Evolutionary conservation across 139 green algal genomes (phyloP), one percentile per base, ranked within the genome.

Genomic region (Desmodesmus armatus): DNA sequence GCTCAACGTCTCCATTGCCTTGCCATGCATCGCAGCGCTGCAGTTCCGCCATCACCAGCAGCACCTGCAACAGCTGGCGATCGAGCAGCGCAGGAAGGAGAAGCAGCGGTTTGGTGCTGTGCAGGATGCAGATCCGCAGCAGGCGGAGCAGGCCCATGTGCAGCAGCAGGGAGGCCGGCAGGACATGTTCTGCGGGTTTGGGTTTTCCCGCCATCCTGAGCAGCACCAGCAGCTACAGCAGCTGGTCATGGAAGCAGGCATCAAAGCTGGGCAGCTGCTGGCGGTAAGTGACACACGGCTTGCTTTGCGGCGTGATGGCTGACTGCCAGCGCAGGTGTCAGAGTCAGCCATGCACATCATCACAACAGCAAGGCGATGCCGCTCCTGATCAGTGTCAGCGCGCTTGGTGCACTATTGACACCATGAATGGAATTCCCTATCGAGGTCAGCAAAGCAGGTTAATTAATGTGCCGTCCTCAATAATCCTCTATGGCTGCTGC

Each of bases 11-110:
- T 62, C 62, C 6, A 31, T 43, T 5, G 77, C 39, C 62, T 5
- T 84, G 35, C 62, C 78, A 17, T 76, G 78, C 67, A 27, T 76
- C 0, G 78, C 78, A 53, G 78, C 78, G 35, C 27, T n/a, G 5
- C 76, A 76, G 19, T 75, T n/a, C 25, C 7, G 19, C 7, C 76
- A 62, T 37, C 76, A 67, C 53, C 76, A 40, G 7, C 55, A 60
- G 76, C 76, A 84, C 1, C 33, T 47, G 2, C 71, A 79, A 27
- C 71, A 79, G 71, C 71, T 40, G 70, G n/a, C n/a, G n/a, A n/a
- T n/a, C n/a, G n/a, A n/a, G n/a, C n/a, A n/a, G n/a, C n/a, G n/a
- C n/a, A n/a, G n/a, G n/a, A 39, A 78, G 70, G 21, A 47, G 55
- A 23, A 69, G 60, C 60, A 39, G 66, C 66, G 27, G 66, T 5